Conservation (phyloP, 345 rosid genomes). For the Heritiera fomes region DNA sequence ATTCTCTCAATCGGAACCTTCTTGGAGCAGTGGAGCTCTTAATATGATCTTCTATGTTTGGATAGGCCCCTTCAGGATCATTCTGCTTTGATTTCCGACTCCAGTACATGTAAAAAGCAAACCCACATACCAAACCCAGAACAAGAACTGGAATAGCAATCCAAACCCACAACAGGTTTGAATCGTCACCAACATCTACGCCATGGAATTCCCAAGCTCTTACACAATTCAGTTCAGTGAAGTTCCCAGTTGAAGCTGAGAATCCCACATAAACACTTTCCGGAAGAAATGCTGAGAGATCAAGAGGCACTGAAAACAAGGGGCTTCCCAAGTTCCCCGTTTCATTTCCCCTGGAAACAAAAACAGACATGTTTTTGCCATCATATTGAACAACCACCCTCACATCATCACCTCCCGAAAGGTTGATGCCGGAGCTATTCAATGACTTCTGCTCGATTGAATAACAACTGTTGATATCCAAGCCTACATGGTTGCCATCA, state of each 20-base stretch:
- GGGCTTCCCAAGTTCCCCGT: constrained; percentile 13
- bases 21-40: constrained; percentile 47
- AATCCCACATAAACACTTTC: constrained; percentile 57
- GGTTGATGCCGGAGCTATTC: constrained; percentile 27
- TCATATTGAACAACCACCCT: constrained; percentile 42
- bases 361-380: constrained; percentile 46
- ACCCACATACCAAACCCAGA: constrained; percentile 15
- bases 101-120: constrained; percentile 30
- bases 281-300: constrained; percentile 52
- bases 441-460: constrained; percentile 45
- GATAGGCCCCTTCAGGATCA: constrained; percentile 35
- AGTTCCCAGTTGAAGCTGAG: constrained; percentile 56
- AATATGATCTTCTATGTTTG: constrained; percentile 55
- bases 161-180: constrained; percentile 39
- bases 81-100: constrained; percentile 32
- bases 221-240: constrained; percentile 51
- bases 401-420: constrained; percentile 23
- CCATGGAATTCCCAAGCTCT: constrained; percentile 55
- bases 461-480: constrained; percentile 21
- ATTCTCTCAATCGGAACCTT: constrained; percentile 53
- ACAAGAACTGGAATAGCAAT: constrained; percentile 30
- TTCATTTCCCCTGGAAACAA: constrained; percentile 27
- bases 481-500: constrained; percentile 21
- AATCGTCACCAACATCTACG: constrained; percentile 30
- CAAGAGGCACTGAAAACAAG: constrained; percentile 39